These are phyloP conservation scores for Porcisia deanei DNA, from an alignment of 208 protist species.

Conservation along the genomic window DNA sequence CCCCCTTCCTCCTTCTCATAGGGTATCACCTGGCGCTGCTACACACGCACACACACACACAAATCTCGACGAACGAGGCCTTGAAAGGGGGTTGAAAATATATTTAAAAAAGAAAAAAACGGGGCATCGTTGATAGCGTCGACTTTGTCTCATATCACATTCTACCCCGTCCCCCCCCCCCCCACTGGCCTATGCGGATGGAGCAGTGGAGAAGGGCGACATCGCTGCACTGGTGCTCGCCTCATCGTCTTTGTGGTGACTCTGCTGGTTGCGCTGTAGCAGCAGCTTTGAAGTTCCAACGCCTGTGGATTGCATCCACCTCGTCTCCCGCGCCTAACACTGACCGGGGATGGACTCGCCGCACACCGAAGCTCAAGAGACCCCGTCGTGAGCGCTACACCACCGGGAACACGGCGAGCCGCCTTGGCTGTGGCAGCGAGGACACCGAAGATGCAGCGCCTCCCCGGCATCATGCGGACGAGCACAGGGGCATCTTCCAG, in stretches of 20 bases:
- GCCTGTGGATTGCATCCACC: background rate
- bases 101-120: background rate
- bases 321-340: background rate
- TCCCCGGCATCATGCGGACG: background rate
- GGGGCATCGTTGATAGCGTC: background rate
- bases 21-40: too few relatives aligned
- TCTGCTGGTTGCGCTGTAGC: background rate
- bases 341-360: too few relatives aligned
- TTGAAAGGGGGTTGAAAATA: too few relatives aligned
- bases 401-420: background rate
- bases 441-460: background rate
- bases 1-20: background rate
- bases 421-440: background rate
- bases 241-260: background rate
- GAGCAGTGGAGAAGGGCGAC: background rate
- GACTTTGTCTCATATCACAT: background rate
- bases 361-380: background rate
- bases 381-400: background rate
- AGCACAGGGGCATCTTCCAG: slow-evolving; percentile 68
- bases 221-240: background rate
- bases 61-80: too few relatives aligned
- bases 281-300: background rate
- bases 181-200: background rate
- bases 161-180: background rate
- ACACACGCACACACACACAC: background rate